Evolutionary conservation across 1,139 yeast species (phyloP), one percentile per base, ranked within the genome.

Genomic region (Geotrichum europaeum): DNA sequence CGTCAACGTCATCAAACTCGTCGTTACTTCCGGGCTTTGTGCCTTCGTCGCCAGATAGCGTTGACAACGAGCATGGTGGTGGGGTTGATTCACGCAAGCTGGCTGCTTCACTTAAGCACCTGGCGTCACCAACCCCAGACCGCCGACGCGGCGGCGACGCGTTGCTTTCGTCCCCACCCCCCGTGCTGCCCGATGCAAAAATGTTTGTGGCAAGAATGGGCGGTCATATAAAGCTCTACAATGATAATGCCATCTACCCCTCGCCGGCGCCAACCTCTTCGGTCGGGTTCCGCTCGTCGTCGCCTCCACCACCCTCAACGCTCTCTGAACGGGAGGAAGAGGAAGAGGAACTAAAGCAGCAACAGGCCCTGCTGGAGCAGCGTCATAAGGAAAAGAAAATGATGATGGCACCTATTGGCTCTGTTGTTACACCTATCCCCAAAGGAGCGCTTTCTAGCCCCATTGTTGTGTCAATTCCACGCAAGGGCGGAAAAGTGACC

Each of bases 401-500:
- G 28, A 12, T 60, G 62, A 22, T 65, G 62, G 28, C 9, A 24
- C 47, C 15, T 28, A 7, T 9, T 28, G 9, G 10, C 32, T 28
- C 32, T 28, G 10, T 7, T 28, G 54, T 24, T n/a, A n/a, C 43
- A 36, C 12, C n/a, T 18, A 13, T 4, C 3, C 18, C 43, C 18
- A 36, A 28, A 7, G 10, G 6, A 9, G 32, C 56, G 61, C 64
- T 22, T 64, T 65, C 28, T 64, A 70, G 13, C 66, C 66, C 72
- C 0, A 59, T 72, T 25, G 70, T 69, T 3, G 60, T 70, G 18
- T 63, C 68, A 15, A 64, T 76, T 9, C 74, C 77, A 6, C 65
- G 66, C 6, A 63, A 65, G 9, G 79, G 79, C 15, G 50, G 56
- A 13, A 60, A 66, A 5, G 69, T 78, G 32, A 72, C 74, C 12